phyloP scores from a whole-genome alignment of 139 green algal genomes.

The Auxenochlorella pyrenoidosa region DNA sequence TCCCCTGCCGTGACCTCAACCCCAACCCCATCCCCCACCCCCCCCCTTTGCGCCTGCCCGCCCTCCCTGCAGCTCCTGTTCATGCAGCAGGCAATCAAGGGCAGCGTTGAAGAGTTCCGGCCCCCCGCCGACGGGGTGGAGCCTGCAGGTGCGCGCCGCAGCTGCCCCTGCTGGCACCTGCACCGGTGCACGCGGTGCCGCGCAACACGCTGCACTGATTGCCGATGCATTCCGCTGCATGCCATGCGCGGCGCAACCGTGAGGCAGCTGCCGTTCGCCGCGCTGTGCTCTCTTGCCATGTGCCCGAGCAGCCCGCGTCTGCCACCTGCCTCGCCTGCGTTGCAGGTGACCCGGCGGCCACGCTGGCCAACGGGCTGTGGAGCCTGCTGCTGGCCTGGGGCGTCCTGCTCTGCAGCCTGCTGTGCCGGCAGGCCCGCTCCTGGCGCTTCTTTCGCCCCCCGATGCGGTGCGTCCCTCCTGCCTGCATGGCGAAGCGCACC shows the following conservation, averaged over 20 bases:
- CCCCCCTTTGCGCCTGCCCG: too few relatives aligned
- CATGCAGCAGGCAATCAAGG: constrained; percentile 85
- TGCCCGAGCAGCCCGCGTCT: too few relatives aligned
- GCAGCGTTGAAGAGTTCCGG: constrained; percentile 53
- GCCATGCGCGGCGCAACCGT: too few relatives aligned
- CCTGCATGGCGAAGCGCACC: not conserved
- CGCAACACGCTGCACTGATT: too few relatives aligned
- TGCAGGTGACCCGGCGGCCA: constrained; percentile 17
- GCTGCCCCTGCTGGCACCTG: not conserved
- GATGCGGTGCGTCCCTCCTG: constrained; percentile 46
- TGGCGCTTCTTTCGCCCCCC: constrained; percentile 69
- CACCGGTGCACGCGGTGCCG: not conserved
- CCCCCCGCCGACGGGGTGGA: not conserved
- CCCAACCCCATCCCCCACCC: not conserved
- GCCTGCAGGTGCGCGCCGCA: too few relatives aligned
- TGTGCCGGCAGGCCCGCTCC: constrained; percentile 58
- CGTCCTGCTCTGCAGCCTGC: constrained; percentile 57
- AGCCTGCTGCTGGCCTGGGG: constrained; percentile 71
- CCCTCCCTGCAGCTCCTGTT: constrained; percentile 73
- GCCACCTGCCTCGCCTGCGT: not conserved
- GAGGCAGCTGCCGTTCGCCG: too few relatives aligned
- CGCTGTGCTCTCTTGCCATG: not conserved
- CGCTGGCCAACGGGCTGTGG: constrained; percentile 84
- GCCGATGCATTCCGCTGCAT: too few relatives aligned
- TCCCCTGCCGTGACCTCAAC: too few relatives aligned